Base-by-base conservation (phyloP, 2,329 filamentous ascomycete genomes). In the Shiraia sp. region DNA sequence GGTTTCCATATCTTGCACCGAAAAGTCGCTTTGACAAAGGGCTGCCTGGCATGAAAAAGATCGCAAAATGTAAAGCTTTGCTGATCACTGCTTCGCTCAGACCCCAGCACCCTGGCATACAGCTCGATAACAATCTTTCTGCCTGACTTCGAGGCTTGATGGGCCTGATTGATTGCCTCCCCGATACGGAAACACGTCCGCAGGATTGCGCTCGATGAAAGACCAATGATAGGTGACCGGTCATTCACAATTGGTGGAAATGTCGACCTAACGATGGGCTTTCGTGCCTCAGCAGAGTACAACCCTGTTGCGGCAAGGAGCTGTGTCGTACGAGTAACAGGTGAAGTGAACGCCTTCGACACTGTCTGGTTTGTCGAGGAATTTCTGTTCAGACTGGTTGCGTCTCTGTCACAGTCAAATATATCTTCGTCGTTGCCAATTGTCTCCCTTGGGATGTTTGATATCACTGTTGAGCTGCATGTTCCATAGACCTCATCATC, bases 31-130 rank as follows among this genome's bases (percentile, higher is more conserved):
- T 75, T 67, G 46, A 81, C 60, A 40, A 78, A 79, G 0, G 82
- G 83, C 4, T 77, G 76, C 9, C 72, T 73, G 14, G 81, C 75
- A 45, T 81, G 79, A 51, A 82, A 83, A 0, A 88, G 63, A 53
- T 87, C 83, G 27, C 74, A 72, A 35, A 88, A 79, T n/a, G 80
- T 75, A 48, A 88, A 86, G 40, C 80, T 72, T 56, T 88, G 84
- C 47, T 75, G 80, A 4, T 40, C 32, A 10, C 68, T 65, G 41
- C 84, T 79, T 0, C 84, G 77, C 39, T 71, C 76, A 0, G 84
- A 86, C 36, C 74, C 75, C 1, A 72, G 71, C 1, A 87, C 79
- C 17, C 80, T 75, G 3, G 82, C 82, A 56, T 83, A 88, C 0
- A 88, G 65, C 59, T 87, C 84, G 45, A 87, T 76, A 0, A 78